phyloP scores from a whole-genome alignment of 129 eudicot species.

The Lactuca sativa region DNA sequence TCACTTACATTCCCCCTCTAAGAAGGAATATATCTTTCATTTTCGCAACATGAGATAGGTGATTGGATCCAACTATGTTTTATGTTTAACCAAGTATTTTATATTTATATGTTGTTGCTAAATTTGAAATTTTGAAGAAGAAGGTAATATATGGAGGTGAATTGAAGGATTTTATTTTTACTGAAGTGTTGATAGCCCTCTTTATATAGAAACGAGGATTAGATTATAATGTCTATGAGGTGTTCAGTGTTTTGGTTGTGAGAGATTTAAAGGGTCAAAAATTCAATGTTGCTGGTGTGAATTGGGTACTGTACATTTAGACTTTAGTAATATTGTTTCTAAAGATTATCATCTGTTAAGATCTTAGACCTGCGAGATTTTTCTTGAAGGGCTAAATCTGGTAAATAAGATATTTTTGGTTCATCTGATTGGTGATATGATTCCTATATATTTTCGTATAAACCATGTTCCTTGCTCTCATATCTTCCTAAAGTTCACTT shows the following conservation, averaged over 20 bases:
- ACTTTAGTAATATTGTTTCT: neutral
- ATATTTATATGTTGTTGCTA: neutral
- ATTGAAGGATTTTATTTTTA: neutral
- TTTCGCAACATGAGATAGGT: conserved; percentile 18
- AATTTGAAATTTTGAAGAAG: neutral
- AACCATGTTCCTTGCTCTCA: no score
- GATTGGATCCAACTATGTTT: conserved; percentile 36
- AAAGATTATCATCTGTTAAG: neutral
- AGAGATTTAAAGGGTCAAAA: conserved; percentile 27
- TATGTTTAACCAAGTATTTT: conserved; percentile 15
- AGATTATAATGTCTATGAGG: conserved; percentile 24
- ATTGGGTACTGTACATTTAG: conserved; percentile 7
- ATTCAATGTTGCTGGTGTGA: conserved; percentile 26
- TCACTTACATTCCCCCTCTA: conserved; percentile 28
- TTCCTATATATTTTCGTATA: no score
- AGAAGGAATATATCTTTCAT: conserved; percentile 32
- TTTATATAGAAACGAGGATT: neutral
- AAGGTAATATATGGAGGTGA: conserved; percentile 19
- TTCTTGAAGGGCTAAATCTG: neutral
- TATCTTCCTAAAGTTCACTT: no score
- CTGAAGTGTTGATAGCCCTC: conserved; percentile 6
- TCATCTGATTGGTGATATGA: no score
- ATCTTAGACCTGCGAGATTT: neutral
- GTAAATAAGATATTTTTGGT: neutral
- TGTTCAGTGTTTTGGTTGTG: conserved; percentile 15